Evolutionary conservation across 345 rosid genomes (phyloP).

Genomic region (Anastatica hierochuntica): DNA sequence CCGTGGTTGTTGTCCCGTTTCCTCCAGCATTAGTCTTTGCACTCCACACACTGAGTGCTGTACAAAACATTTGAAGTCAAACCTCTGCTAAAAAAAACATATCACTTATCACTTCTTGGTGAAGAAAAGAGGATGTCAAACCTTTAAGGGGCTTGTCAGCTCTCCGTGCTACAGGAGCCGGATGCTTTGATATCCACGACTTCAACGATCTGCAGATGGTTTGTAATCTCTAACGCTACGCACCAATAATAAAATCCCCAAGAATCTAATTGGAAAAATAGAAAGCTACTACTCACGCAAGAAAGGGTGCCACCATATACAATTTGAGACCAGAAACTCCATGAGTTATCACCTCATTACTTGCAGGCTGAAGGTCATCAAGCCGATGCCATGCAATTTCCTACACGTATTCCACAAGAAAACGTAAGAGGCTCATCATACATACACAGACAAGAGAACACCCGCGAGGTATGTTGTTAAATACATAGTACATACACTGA

Average conservation of each 20-base stretch:
- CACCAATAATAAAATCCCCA: background rate
- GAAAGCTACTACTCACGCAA: slow-evolving; percentile 47
- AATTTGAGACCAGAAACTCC: slow-evolving; percentile 80
- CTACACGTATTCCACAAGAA: slow-evolving; percentile 34
- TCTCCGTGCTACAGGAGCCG: slow-evolving; percentile 48
- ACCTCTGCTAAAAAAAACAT: background rate
- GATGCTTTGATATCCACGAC: slow-evolving; percentile 63
- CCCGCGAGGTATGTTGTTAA: background rate
- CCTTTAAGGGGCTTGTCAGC: slow-evolving; percentile 63
- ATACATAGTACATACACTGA: slow-evolving; percentile 81
- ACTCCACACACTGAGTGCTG: slow-evolving; percentile 73
- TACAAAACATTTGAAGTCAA: slow-evolving; percentile 11
- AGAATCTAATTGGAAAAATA: background rate
- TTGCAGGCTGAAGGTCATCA: slow-evolving; percentile 80
- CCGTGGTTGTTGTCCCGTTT: slow-evolving; percentile 25
- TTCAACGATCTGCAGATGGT: slow-evolving; percentile 50
- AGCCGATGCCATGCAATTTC: slow-evolving; percentile 95
- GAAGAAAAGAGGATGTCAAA: slow-evolving; percentile 9
- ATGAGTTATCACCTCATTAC: slow-evolving; percentile 72
- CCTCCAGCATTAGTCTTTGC: slow-evolving; percentile 57
- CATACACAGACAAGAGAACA: slow-evolving; percentile 6
- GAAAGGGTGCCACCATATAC: slow-evolving; percentile 95
- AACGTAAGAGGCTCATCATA: slow-evolving; percentile 8
- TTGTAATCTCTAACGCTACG: background rate
- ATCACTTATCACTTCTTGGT: background rate